Percentiles rank a stretch among this genome's conserved stretches.
These are phyloP conservation scores for Apophysomyces ossiformis DNA, from an alignment of 371 early-diverging fungal genomes.

Conservation along the genomic window DNA sequence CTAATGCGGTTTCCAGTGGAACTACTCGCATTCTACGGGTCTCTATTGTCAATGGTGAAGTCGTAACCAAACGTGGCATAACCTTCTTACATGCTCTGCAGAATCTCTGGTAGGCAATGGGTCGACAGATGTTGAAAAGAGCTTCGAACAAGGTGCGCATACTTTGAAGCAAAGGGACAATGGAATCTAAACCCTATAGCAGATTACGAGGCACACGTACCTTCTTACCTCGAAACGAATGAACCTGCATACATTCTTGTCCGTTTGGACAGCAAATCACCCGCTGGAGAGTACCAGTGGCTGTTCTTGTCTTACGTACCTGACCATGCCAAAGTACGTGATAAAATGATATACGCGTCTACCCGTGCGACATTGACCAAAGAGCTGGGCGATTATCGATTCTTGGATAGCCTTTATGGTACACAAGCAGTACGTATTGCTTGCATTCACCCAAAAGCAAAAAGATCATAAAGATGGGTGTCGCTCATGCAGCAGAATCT, in stretches of 20 bases:
- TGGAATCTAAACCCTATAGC: not conserved
- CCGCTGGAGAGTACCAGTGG: constrained; percentile 67
- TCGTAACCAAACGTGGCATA: not conserved
- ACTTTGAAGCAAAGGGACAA: not conserved
- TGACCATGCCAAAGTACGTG: constrained; percentile 77
- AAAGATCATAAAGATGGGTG: constrained; percentile 1
- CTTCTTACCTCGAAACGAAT: constrained; percentile 52
- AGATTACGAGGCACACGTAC: constrained; percentile 58
- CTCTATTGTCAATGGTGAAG: constrained; percentile 52
- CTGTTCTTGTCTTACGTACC: constrained; percentile 80
- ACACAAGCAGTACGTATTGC: constrained; percentile 55
- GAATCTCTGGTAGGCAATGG: constrained; percentile 54
- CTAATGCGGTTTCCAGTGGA: constrained; percentile 43
- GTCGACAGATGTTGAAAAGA: constrained; percentile 45
- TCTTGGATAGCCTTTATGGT: constrained; percentile 81
- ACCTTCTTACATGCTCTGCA: constrained; percentile 14
- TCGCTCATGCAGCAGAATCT: not conserved
- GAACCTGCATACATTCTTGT: constrained; percentile 75
- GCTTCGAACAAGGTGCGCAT: constrained; percentile 62
- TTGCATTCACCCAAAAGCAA: not conserved
- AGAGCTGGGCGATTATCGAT: constrained; percentile 78
- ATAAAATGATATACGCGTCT: constrained; percentile 91
- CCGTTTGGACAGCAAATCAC: constrained; percentile 60
- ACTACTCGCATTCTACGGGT: constrained; percentile 52
- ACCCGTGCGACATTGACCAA: constrained; percentile 77